A percentile compares a stretch with the other conserved stretches of the same genome.
phyloP scores from a whole-genome alignment of 805 yeast species.

The Pichia kluyveri region DNA sequence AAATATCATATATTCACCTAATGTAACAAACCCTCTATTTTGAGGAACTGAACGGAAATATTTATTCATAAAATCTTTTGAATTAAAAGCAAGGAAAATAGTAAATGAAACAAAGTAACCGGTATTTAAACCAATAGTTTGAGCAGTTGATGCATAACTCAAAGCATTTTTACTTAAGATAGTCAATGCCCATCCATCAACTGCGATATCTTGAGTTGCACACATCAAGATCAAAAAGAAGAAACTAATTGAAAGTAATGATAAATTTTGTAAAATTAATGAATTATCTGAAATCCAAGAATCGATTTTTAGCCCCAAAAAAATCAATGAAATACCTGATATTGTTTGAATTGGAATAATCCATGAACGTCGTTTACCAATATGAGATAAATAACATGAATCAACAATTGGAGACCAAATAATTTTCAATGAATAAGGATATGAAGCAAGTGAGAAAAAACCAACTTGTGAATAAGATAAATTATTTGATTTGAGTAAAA shows the following conservation, averaged over 20 bases:
- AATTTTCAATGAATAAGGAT: constrained; percentile 87
- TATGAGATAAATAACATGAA: constrained; percentile 54
- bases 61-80: constrained; percentile 86
- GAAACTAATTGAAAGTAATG: constrained; percentile 58
- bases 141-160: constrained; percentile 94
- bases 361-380: constrained; percentile 90
- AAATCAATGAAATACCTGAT: constrained; percentile 60
- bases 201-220: constrained; percentile 98
- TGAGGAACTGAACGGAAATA: constrained; percentile 58
- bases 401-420: constrained; percentile 97
- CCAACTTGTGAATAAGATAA: constrained; percentile 87
- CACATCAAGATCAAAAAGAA: constrained; percentile 75
- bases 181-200: constrained; percentile 98
- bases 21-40: constrained; percentile 56
- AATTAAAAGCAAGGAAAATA: constrained; percentile 80
- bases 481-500: constrained; percentile 65
- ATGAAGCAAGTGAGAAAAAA: constrained; percentile 81
- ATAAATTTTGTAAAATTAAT: constrained; percentile 38
- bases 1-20: constrained; percentile 66
- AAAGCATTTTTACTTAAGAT: constrained; percentile 68
- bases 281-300: constrained; percentile 31
- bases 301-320: constrained; percentile 54
- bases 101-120: constrained; percentile 92
- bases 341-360: constrained; percentile 84
- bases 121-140: constrained; percentile 87